These are phyloP conservation scores for Malassezia brasiliensis DNA, from an alignment of 1,284 basidiomycete species.

Conservation along the genomic window DNA sequence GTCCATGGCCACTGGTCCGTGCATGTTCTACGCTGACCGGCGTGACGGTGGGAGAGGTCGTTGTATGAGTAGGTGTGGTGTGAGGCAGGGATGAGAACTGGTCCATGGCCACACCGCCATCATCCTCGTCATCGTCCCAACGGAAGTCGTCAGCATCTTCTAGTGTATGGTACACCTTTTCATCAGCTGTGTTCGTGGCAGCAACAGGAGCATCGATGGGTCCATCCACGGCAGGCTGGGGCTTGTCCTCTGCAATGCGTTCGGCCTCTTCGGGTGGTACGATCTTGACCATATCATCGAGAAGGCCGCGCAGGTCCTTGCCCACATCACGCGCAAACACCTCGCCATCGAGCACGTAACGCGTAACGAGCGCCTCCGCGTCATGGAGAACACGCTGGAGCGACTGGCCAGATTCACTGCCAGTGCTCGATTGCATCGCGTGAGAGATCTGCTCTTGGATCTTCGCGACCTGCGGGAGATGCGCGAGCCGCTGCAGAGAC, in stretches of 20 bases:
- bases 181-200: not conserved
- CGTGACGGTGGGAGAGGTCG: too few relatives aligned
- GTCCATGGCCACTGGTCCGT: too few relatives aligned
- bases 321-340: slow-evolving; percentile 14
- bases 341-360: slow-evolving; percentile 13
- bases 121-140: slow-evolving; percentile 21
- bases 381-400: slow-evolving; percentile 12
- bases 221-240: not conserved
- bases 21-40: too few relatives aligned
- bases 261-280: slow-evolving; percentile 18
- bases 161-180: not conserved
- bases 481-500: slow-evolving; percentile 7
- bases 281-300: slow-evolving; percentile 21
- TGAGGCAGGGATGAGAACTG: too few relatives aligned
- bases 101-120: not conserved
- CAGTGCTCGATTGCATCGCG: not conserved
- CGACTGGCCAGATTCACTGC: not conserved
- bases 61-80: too few relatives aligned
- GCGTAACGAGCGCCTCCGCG: slow-evolving; percentile 6
- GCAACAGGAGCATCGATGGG: not conserved
- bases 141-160: slow-evolving; percentile 17
- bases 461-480: slow-evolving; percentile 7
- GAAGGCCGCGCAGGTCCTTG: slow-evolving; percentile 17
- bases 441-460: slow-evolving; percentile 7
- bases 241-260: not conserved